Percentiles rank a stretch among this genome's conserved stretches.
phyloP scores from a whole-genome alignment of 2,329 filamentous ascomycete species.

The Microcera coccophila region DNA sequence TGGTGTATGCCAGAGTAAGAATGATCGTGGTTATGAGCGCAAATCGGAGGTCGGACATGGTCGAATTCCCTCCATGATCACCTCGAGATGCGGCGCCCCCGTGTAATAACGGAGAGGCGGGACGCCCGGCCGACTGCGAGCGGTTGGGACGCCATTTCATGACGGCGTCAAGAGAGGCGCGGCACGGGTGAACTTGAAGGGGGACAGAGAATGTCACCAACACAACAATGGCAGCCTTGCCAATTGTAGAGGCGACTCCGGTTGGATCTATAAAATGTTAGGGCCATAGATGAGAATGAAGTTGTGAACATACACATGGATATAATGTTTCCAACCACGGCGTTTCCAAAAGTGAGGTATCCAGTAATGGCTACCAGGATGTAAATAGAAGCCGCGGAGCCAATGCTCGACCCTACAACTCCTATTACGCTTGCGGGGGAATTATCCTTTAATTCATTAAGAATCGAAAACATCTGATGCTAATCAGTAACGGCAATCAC shows the following conservation, averaged over 20 bases:
- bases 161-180: constrained; percentile 93
- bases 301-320: constrained; percentile 68
- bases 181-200: constrained; percentile 90
- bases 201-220: constrained; percentile 96
- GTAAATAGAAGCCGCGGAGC: constrained; percentile 81
- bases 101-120: constrained; percentile 42
- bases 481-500: constrained; percentile 5
- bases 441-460: constrained; percentile 90
- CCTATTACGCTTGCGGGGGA: constrained; percentile 69
- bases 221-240: constrained; percentile 89
- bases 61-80: constrained; percentile 51
- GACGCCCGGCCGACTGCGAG: constrained; percentile 36
- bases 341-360: constrained; percentile 91
- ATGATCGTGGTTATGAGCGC: constrained; percentile 84
- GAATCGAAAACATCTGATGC: constrained; percentile 88
- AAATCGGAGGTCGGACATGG: constrained; percentile 84
- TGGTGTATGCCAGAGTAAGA: constrained; percentile 78
- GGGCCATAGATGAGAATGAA: background rate
- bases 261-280: constrained; percentile 35
- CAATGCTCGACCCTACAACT: constrained; percentile 80
- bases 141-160: constrained; percentile 77
- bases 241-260: constrained; percentile 76
- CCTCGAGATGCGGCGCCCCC: constrained; percentile 38
- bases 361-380: constrained; percentile 90
- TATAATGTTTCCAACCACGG: constrained; percentile 87